Base-by-base conservation (phyloP, 495 filamentous ascomycete genomes). In the Penicillium malachiteum region DNA sequence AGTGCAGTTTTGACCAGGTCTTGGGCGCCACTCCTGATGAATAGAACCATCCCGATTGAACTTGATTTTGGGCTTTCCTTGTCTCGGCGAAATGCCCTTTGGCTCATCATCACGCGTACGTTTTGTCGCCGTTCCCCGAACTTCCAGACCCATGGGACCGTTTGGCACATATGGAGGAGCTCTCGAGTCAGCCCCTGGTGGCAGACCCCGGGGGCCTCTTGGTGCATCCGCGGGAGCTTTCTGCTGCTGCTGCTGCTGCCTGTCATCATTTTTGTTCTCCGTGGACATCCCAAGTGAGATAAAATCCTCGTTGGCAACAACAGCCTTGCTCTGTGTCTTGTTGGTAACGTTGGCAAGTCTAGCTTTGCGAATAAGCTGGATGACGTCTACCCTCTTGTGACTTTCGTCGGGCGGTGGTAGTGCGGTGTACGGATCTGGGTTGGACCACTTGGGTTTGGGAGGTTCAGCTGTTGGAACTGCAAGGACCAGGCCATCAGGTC, bases 381-480 rank as follows among this genome's bases (percentile, higher is more conserved):
- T 88, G 31, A 96, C 84, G 55, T 96, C 90, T 58, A 87, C 85
- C 67, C 85, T 88, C 63, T 90, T 91, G 14, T 75, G 77, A 39
- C 65, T 78, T 59, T 81, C 83, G 60, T 88, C 86, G 0, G 84
- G 79, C 7, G 90, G 89, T 6, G 92, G 92, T 7, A 94, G 73
- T 3, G 78, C 86, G 3, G 89, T 94, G 71, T 96, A 97, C 0
- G 91, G 90, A 70, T 97, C 92, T 4, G 92, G 91, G 61, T 97
- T 97, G 1, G 90, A 96, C 92, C 92, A 97, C 68, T 86, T 88
- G 0, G 91, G 91, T 3, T 59, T 60, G 11, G 68, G 69, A 53
- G 56, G 31, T 12, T 37, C 63, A 70, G 52, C 42, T 3, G 63
- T 51, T 1, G 63, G 41, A 14, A 50, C 60, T 3, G 46, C 11